Evolutionary conservation across 345 rosid species (phyloP).

Genomic region (Trapa incisa): DNA sequence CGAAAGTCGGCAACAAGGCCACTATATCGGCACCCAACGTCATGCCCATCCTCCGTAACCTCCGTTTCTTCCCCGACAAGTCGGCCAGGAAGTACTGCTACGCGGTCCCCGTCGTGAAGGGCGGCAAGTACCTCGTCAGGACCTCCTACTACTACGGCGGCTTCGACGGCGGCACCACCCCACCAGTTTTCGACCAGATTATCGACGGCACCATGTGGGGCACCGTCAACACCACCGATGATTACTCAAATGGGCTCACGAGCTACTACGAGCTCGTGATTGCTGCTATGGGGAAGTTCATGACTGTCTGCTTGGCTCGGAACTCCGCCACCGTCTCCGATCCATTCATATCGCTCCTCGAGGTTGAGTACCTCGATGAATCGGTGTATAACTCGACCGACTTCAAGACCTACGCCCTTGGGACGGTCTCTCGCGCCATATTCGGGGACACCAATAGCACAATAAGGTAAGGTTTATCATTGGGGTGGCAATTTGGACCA

Average conservation of each 20-base stretch:
- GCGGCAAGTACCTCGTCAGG: slow-evolving; percentile 55
- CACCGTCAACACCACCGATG: slow-evolving; percentile 62
- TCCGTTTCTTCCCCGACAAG: slow-evolving; percentile 57
- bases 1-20: slow-evolving; percentile 45
- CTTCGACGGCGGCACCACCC: slow-evolving; percentile 55
- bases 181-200: slow-evolving; percentile 85
- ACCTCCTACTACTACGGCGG: slow-evolving; percentile 72
- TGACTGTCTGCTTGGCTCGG: slow-evolving; percentile 72
- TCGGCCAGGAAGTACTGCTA: slow-evolving; percentile 58
- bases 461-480: slow-evolving; percentile 32
- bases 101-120: slow-evolving; percentile 32
- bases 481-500: too few species aligned
- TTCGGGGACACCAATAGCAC: slow-evolving; percentile 37
- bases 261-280: slow-evolving; percentile 62
- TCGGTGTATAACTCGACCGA: slow-evolving; percentile 54
- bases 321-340: slow-evolving; percentile 39
- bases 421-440: slow-evolving; percentile 38
- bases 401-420: slow-evolving; percentile 37
- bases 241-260: slow-evolving; percentile 50
- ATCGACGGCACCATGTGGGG: slow-evolving; percentile 73
- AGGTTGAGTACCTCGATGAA: slow-evolving; percentile 46
- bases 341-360: slow-evolving; percentile 75
- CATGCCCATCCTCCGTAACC: slow-evolving; percentile 44
- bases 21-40: slow-evolving; percentile 26
- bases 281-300: slow-evolving; percentile 24